Percentiles rank a stretch among this genome's conserved stretches.
Conservation (phyloP, 352 stramenopile species). For the Elongisporangium prolatum region DNA sequence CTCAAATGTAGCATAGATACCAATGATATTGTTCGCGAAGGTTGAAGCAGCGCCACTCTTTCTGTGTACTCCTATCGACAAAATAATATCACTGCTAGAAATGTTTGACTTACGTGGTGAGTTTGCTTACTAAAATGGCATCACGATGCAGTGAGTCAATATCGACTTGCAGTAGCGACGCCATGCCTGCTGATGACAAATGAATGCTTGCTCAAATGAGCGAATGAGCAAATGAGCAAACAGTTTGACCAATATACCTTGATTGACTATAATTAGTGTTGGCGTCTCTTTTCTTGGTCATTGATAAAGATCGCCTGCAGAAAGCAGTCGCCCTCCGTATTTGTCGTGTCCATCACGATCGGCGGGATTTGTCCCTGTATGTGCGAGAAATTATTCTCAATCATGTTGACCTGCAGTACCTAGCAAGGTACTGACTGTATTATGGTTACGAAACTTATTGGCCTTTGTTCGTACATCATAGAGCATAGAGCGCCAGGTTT, state of each 20-base stretch:
- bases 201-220: conserved; percentile 2
- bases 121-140: conserved; percentile 10
- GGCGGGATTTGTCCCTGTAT: too few relatives aligned
- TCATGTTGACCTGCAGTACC: too few relatives aligned
- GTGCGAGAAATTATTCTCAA: too few relatives aligned
- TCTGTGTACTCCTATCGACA: conserved; percentile 17
- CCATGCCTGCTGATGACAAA: conserved; percentile 16
- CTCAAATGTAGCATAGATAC: conserved; percentile 3
- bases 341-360: too few relatives aligned
- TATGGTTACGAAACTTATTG: too few relatives aligned
- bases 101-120: too few relatives aligned
- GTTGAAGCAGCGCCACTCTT: conserved; percentile 17
- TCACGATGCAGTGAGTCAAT: conserved; percentile 16
- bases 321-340: too few relatives aligned
- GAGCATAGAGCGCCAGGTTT: too few relatives aligned
- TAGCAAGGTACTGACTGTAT: too few relatives aligned
- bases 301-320: too few relatives aligned
- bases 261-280: background rate
- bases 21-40: conserved; percentile 10
- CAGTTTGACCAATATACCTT: background rate
- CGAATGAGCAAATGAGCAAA: background rate
- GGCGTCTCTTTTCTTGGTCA: too few relatives aligned
- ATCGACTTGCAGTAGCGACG: conserved; percentile 25
- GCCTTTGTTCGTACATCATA: background rate
- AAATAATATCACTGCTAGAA: background rate